Evolutionary conservation across 2,329 filamentous ascomycete species (phyloP), one percentile per base, ranked within the genome.

Genomic region (Pseudogymnoascus sp.): DNA sequence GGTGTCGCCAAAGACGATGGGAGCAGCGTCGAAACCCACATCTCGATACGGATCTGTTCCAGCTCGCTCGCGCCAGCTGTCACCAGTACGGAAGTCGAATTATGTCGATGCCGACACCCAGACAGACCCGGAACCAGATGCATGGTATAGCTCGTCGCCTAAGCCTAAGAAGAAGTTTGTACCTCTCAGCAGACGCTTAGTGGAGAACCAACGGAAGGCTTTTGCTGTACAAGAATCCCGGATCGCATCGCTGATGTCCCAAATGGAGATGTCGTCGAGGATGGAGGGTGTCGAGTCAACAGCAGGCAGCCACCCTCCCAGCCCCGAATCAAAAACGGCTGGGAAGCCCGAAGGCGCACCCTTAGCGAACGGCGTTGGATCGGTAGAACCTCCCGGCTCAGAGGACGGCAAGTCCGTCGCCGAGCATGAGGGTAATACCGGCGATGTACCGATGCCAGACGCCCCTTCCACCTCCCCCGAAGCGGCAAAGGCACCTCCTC

Each of bases 401-500:
- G 55, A 42, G 21, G 38, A 39, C 25, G 59, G 59, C 31, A 58
- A 58, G 55, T 38, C 55, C 35, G 55, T 58, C 31, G 9, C 44
- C 17, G 42, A 62, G 15, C 12, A 35, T 62, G 13, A 25, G 15
- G 60, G 63, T 8, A 63, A 31, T n/a, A 48, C 63, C 8, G 60
- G 38, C 5, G 71, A 73, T 63, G 64, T 67, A 5, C 61, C 59
- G 17, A 71, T 69, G 66, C 58, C 61, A 17, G 72, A 74, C 66
- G 65, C 67, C 8, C 66, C 69, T 15, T 58, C 66, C 4, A 58
- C 64, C 17, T 51, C 60, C n/a, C 59, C 66, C 7, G 42, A 60
- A n/a, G 68, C 65, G 25, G 68, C 69, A 41, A 73, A 71, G 58
- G 70, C 71, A 59, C 71, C 71, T 25, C 68, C 71, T 3, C 71